phyloP scores from a whole-genome alignment of 345 rosid genomes.

The Punica granatum region DNA sequence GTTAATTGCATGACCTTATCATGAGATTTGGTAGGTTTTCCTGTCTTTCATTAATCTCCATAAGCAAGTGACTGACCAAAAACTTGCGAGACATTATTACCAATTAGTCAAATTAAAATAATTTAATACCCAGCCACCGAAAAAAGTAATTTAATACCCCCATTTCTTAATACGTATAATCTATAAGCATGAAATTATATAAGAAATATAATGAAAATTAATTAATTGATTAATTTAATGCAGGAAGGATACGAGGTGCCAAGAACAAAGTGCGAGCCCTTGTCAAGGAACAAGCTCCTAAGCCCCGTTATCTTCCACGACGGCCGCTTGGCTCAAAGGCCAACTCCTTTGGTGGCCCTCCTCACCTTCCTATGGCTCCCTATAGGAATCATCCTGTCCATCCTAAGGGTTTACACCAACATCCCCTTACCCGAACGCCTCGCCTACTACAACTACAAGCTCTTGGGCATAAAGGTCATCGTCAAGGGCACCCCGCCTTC shows the following conservation, averaged over 20 bases:
- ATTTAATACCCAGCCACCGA: too few relatives aligned
- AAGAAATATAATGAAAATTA: not conserved
- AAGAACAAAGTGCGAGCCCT: conserved; percentile 52
- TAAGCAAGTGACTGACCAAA: not conserved
- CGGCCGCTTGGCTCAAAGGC: conserved; percentile 62
- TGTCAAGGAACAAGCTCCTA: conserved; percentile 62
- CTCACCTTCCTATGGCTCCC: conserved; percentile 67
- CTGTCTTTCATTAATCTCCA: not conserved
- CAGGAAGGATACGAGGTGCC: conserved; percentile 76
- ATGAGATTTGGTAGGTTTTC: not conserved
- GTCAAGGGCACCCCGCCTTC: conserved; percentile 77
- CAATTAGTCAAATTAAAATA: not conserved
- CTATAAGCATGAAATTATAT: too few relatives aligned
- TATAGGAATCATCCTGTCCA: conserved; percentile 43
- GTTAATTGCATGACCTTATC: not conserved
- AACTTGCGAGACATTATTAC: not conserved
- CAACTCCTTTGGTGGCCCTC: conserved; percentile 56
- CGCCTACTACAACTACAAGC: conserved; percentile 47
- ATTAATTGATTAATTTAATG: not conserved
- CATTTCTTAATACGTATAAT: too few relatives aligned
- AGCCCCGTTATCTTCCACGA: conserved; percentile 71
- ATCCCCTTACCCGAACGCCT: conserved; percentile 60
- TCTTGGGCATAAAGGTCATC: conserved; percentile 44
- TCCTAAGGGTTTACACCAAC: conserved; percentile 51
- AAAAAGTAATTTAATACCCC: too few relatives aligned